phyloP scores from a whole-genome alignment of 306 rosid genomes.

The Rosa persica region DNA sequence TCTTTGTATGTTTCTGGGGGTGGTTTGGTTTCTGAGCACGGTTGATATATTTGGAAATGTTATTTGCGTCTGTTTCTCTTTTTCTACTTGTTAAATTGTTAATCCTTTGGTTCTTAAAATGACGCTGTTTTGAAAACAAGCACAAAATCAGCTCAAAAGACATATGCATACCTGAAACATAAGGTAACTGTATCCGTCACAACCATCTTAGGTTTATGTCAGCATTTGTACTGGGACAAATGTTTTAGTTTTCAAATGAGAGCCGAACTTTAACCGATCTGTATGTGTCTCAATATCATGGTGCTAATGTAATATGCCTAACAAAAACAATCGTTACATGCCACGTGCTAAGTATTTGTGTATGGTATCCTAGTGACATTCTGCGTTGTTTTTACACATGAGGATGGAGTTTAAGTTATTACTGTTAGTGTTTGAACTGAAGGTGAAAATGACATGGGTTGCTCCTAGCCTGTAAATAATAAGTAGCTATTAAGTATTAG shows the following conservation, averaged over 20 bases:
- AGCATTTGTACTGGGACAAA: not conserved
- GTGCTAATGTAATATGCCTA: no score
- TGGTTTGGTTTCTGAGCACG: not conserved
- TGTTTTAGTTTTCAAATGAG: not conserved
- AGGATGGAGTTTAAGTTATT: not conserved
- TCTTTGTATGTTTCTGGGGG: not conserved
- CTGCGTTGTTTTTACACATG: not conserved
- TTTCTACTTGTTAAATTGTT: not conserved
- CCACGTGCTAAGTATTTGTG: not conserved
- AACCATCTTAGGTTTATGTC: not conserved
- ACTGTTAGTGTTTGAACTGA: not conserved
- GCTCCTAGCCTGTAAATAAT: not conserved
- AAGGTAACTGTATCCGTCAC: not conserved
- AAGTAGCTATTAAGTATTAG: no score
- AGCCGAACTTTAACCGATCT: not conserved
- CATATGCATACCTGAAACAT: not conserved
- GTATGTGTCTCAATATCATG: not conserved
- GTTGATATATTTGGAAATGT: not conserved
- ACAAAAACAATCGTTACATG: not conserved
- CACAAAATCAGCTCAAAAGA: not conserved
- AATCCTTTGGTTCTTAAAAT: not conserved
- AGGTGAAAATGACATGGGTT: not conserved
- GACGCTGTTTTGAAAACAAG: not conserved
- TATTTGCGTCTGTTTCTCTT: not conserved
- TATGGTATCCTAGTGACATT: not conserved